Evolutionary conservation across 2,329 filamentous ascomycete species (phyloP).

Genomic region (Paraphaeosphaeria minitans): DNA sequence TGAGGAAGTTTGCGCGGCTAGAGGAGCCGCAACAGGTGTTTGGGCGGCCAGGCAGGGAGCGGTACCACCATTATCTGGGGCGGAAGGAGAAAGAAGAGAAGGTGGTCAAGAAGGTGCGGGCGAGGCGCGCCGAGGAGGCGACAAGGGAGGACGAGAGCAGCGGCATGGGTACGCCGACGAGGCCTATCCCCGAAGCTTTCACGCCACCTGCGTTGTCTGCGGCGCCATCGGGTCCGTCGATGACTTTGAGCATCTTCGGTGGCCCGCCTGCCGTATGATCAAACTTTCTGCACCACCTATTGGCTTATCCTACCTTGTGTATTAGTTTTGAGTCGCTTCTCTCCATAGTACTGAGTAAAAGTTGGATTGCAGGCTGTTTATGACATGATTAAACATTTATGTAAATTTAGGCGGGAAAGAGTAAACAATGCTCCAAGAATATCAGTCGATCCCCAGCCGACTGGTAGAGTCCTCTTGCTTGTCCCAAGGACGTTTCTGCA

Average conservation of each 20-base stretch:
- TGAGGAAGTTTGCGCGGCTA: conserved; percentile 50
- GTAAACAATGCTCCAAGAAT: not conserved
- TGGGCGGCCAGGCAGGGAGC: conserved; percentile 41
- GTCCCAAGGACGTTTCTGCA: not conserved
- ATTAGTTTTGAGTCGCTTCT: too few species aligned
- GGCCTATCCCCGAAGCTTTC: not conserved
- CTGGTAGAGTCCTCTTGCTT: not conserved
- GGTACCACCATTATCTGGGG: conserved; percentile 33
- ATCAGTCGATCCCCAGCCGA: not conserved
- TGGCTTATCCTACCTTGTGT: too few species aligned
- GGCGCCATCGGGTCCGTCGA: not conserved
- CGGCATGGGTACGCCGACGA: not conserved
- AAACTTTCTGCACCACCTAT: too few species aligned
- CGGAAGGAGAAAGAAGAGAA: conserved; percentile 25
- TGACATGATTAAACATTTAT: not conserved
- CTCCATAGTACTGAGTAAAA: too few species aligned
- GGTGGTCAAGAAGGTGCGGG: conserved; percentile 26
- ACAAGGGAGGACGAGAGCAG: conserved; percentile 1
- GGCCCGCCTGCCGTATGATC: not conserved
- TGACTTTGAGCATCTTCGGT: conserved; percentile 5
- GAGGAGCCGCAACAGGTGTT: conserved; percentile 53
- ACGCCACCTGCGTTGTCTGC: not conserved
- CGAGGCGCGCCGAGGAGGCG: not conserved
- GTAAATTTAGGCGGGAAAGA: not conserved
- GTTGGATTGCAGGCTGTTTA: too few species aligned